These are phyloP conservation scores for Rhizophagus prolifer DNA, from an alignment of 192 early-diverging fungal species.

Conservation along the genomic window DNA sequence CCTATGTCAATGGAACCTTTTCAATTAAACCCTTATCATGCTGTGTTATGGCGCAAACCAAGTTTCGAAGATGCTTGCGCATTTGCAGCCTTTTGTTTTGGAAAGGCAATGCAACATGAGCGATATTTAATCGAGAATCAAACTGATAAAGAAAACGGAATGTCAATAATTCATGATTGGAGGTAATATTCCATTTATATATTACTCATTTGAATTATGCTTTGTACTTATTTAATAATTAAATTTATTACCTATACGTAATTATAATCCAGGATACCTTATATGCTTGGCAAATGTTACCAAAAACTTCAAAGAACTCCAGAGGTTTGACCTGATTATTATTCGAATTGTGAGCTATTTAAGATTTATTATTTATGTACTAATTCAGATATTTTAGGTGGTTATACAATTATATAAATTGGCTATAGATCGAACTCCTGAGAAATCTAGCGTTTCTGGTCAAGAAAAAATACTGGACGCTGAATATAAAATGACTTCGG, in stretches of 20 bases:
- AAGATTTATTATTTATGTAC: not conserved
- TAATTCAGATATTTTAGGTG: conserved; percentile 27
- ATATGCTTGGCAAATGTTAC: conserved; percentile 55
- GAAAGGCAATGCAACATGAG: conserved; percentile 35
- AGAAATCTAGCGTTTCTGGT: conserved; percentile 39
- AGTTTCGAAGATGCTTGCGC: conserved; percentile 39
- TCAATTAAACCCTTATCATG: not conserved
- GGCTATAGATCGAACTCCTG: conserved; percentile 36
- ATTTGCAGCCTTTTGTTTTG: conserved; percentile 44
- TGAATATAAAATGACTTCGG: conserved; percentile 55
- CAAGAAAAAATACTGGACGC: conserved; percentile 66
- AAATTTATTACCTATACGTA: not conserved
- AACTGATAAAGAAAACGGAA: not conserved
- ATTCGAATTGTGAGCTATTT: not conserved
- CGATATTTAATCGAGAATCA: conserved; percentile 16
- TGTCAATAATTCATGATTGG: conserved; percentile 8
- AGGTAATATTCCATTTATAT: conserved; percentile 1
- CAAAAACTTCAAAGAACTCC: conserved; percentile 46
- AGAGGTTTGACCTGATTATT: conserved; percentile 19
- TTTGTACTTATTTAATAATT: not conserved
- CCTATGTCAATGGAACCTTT: conserved; percentile 58
- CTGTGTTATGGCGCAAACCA: conserved; percentile 19
- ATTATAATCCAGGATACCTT: conserved; percentile 34
- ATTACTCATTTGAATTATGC: not conserved
- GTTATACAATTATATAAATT: conserved; percentile 42